phyloP scores from a whole-genome alignment of 352 stramenopile species.

The Pythium vanterpoolii region DNA sequence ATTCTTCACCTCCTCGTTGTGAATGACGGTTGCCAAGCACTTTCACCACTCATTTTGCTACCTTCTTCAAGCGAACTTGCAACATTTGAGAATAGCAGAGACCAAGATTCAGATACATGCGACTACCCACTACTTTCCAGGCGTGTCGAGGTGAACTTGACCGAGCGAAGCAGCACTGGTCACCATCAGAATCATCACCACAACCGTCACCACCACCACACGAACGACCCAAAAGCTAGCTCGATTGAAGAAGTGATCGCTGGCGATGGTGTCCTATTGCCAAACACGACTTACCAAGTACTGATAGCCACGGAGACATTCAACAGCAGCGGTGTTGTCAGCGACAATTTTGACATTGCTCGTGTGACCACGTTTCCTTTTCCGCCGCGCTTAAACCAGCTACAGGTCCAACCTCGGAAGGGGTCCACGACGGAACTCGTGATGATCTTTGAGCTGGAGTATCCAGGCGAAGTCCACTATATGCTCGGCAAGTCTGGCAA shows the following conservation, averaged over 20 bases:
- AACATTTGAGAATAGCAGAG: neutral
- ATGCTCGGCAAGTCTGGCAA: constrained; percentile 58
- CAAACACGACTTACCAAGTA: constrained; percentile 30
- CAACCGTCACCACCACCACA: neutral
- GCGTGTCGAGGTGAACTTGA: constrained; percentile 28
- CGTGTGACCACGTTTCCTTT: constrained; percentile 40
- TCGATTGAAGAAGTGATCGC: constrained; percentile 22
- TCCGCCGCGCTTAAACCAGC: constrained; percentile 43
- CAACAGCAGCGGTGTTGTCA: constrained; percentile 48
- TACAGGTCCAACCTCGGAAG: constrained; percentile 46
- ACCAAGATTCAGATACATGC: neutral
- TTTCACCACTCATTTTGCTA: constrained; percentile 16
- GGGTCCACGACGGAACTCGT: constrained; percentile 76
- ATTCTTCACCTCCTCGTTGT: constrained; percentile 57
- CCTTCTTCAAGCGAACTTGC: neutral
- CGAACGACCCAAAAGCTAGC: neutral
- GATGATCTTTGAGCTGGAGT: constrained; percentile 49
- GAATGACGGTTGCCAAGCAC: constrained; percentile 28
- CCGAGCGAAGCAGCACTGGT: neutral
- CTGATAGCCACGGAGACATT: constrained; percentile 24
- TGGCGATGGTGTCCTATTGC: constrained; percentile 3
- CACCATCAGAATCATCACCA: constrained; percentile 14
- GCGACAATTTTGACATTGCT: constrained; percentile 34
- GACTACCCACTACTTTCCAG: constrained; percentile 27
- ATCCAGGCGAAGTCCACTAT: constrained; percentile 70